These are phyloP conservation scores for Aspergillus sclerotiicarbonarius DNA, from an alignment of 495 filamentous ascomycete species.

Conservation along the genomic window DNA sequence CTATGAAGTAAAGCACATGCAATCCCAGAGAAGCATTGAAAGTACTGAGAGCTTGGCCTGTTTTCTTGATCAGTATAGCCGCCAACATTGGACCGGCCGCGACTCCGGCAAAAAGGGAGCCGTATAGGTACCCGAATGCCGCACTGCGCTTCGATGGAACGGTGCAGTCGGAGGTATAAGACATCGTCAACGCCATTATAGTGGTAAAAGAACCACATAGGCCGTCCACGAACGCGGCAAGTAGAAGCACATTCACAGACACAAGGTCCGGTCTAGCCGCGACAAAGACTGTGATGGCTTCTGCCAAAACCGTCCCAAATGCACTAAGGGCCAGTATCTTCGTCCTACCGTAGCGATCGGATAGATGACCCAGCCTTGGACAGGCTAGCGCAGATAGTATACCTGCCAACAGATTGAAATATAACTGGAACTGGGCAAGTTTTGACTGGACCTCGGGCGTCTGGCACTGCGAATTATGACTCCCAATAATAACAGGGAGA, in stretches of 20 bases:
- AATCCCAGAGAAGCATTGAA: conserved; percentile 76
- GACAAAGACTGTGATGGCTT: conserved; percentile 73
- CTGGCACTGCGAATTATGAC: conserved; percentile 70
- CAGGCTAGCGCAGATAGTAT: conserved; percentile 70
- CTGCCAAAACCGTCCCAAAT: conserved; percentile 63
- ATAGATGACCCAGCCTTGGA: conserved; percentile 79
- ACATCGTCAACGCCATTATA: conserved; percentile 72
- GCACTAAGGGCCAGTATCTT: conserved; percentile 65
- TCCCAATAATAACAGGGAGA: conserved; percentile 62
- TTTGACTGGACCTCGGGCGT: conserved; percentile 67
- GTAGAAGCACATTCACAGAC: conserved; percentile 68
- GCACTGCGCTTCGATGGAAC: conserved; percentile 72
- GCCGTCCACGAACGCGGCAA: conserved; percentile 75
- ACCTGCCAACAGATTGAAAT: conserved; percentile 67
- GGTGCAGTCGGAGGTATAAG: conserved; percentile 88
- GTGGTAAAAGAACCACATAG: conserved; percentile 83
- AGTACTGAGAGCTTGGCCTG: conserved; percentile 63
- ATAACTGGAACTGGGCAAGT: conserved; percentile 75
- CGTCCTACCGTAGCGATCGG: conserved; percentile 84
- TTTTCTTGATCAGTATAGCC: conserved; percentile 70
- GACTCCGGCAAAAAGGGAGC: conserved; percentile 80
- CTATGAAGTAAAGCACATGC: conserved; percentile 68
- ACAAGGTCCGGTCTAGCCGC: conserved; percentile 70
- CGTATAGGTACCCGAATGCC: conserved; percentile 88
- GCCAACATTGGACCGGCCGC: conserved; percentile 79